phyloP scores from a whole-genome alignment of 129 eudicot genomes.

The Calendula officinalis region DNA sequence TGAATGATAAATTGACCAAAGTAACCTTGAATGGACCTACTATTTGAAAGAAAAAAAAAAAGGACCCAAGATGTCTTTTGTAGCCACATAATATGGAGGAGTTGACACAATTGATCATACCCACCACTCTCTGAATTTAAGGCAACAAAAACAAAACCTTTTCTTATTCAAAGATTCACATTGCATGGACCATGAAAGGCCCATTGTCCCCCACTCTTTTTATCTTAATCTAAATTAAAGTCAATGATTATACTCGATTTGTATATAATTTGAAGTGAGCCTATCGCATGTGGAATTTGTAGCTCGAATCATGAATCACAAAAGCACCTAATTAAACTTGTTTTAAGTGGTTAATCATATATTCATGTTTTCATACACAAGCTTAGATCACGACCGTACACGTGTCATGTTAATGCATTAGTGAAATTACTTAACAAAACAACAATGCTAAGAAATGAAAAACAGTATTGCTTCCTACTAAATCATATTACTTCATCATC shows the following conservation, averaged over 20 bases:
- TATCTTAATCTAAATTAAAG: conserved; percentile 13
- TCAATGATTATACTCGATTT: conserved; percentile 9
- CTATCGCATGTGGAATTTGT: background rate
- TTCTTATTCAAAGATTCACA: conserved; percentile 11
- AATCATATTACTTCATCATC: too few species aligned
- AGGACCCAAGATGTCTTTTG: conserved; percentile 17
- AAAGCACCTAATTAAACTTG: background rate
- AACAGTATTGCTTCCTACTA: too few species aligned
- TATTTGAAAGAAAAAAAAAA: background rate
- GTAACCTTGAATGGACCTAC: conserved; percentile 25
- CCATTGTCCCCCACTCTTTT: conserved; percentile 32
- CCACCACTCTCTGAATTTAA: conserved; percentile 23
- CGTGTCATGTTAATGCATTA: too few species aligned
- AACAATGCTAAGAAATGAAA: too few species aligned
- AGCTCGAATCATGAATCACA: background rate
- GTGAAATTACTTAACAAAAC: too few species aligned
- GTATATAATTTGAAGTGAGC: too few species aligned
- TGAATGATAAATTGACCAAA: conserved; percentile 19
- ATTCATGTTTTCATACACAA: too few species aligned
- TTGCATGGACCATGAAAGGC: conserved; percentile 20
- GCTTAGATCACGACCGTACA: too few species aligned
- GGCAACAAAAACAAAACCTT: conserved; percentile 16
- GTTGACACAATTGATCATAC: conserved; percentile 31
- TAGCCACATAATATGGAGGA: conserved; percentile 31
- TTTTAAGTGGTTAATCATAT: background rate